Evolutionary conservation across 176 grass and related monocot genomes (phyloP).

Genomic region (maize (Zea mays)): Zm-B73-REFERENCE-NAM-5.0 NC_050098.1:193633501-193634000

Average conservation of each 20-base stretch:
- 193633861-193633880: neutral
- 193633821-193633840: conserved; percentile 36
- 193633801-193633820: neutral
- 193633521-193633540: neutral
- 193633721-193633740: neutral
- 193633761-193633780: conserved; percentile 3
- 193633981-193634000: too few species aligned
- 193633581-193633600: too few species aligned
- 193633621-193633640: too few species aligned
- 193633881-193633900: neutral
- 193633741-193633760: neutral
- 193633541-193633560: neutral
- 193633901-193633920: too few species aligned
- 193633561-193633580: neutral
- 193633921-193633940: too few species aligned
- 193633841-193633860: neutral
- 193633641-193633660: neutral
- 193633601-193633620: neutral
- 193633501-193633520: conserved; percentile 26
- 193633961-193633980: too few species aligned
- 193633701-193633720: conserved; percentile 11
- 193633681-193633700: conserved; percentile 23
- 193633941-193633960: too few species aligned
- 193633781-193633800: neutral
- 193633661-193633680: neutral